Evolutionary conservation across 768 basidiomycete species (phyloP), one percentile per base, ranked within the genome.

Genomic region (Lentinus tigrinus): DNA sequence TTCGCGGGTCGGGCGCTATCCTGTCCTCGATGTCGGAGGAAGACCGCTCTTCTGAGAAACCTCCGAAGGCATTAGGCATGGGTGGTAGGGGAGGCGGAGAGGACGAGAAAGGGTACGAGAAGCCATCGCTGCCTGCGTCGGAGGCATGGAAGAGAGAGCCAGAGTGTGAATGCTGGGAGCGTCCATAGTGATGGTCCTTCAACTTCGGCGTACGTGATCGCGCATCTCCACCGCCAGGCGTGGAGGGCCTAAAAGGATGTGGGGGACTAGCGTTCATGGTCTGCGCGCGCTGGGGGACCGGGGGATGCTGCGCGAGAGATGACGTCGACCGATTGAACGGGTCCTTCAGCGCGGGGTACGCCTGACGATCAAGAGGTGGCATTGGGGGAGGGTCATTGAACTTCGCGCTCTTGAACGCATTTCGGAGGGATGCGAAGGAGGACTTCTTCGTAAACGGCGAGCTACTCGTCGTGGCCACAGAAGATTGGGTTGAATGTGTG

Each of bases 351-450:
- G 82, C 83, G 19, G 88, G 87, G 67, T 91, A 87, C 4, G 77
- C 79, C 50, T 87, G 79, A 51, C 83, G 77, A 54, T 92, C 89
- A 28, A 92, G 71, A 36, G 77, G 74, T 14, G 91, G 92, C 53
- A 93, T 76, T 23, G 91, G 92, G 6, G 85, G 75, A 26, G 59
- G 59, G n/a, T 87, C 84, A 49, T 70, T 76, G 53, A 72, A 77
- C 66, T 81, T 90, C 54, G 79, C 78, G 44, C 81, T 83, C 72
- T 90, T 93, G 80, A 94, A 93, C 3, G 91, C 91, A 68, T 92
- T 92, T 39, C 90, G 85, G 58, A 94, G 84, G 16, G 90, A 93
- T 2, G 91, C 91, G 58, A 94, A 93, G 0, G 91, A 93, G 3
- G 88, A 72, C 65, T 94, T 94, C 75, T 91, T 91, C 42, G 83